Conservation (phyloP, 2,329 filamentous ascomycete species). For the Colletotrichum salicis region DNA sequence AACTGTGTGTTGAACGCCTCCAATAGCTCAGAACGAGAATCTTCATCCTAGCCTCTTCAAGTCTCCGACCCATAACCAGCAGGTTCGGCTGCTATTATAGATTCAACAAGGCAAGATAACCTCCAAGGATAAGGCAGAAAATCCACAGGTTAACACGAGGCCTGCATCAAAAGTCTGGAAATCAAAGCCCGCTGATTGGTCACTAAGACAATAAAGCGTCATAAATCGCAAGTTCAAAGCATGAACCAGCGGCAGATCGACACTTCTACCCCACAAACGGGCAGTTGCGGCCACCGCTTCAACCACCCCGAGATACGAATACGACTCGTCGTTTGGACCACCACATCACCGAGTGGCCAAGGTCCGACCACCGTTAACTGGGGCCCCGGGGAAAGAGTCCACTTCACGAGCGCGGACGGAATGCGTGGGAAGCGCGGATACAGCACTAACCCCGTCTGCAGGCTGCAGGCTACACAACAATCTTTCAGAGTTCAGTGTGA, state of each 20-base stretch:
- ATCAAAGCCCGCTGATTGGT: neutral
- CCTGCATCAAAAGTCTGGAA: neutral
- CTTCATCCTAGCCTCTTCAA: neutral
- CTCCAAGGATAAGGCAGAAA: neutral
- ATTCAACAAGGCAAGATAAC: neutral
- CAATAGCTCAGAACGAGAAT: neutral
- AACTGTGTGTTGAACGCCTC: neutral
- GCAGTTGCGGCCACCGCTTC: neutral
- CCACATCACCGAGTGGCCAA: neutral
- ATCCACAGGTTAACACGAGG: neutral
- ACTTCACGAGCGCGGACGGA: neutral
- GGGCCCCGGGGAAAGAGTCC: neutral
- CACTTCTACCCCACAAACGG: neutral
- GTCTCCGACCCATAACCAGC: neutral
- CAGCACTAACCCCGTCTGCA: neutral
- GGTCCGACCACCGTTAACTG: neutral
- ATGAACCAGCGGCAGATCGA: conserved; percentile 12
- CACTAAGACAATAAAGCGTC: neutral
- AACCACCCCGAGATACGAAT: conserved; percentile 20
- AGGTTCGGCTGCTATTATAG: neutral
- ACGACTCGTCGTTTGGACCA: neutral
- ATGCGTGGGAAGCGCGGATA: neutral
- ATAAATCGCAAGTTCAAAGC: conserved; percentile 20
- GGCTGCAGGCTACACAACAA: neutral
- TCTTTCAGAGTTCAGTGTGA: no score